phyloP scores from a whole-genome alignment of 169 alveolate genomes.

The Cystoisospora suis region DNA sequence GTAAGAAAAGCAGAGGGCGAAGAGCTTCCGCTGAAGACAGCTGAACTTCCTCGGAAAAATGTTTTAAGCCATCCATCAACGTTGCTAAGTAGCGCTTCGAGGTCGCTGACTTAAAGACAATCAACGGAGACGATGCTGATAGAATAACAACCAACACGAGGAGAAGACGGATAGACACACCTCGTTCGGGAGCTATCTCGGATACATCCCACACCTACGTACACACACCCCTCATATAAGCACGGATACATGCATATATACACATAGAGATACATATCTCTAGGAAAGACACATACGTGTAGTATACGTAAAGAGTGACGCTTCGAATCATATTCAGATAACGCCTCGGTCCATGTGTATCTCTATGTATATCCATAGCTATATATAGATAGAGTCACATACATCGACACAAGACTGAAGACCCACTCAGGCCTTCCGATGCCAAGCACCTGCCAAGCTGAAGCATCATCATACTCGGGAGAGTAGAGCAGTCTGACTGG shows the following conservation, averaged over 20 bases:
- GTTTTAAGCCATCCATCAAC: slow-evolving; percentile 61
- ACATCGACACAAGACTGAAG: too few relatives aligned
- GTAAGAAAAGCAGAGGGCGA: slow-evolving; percentile 64
- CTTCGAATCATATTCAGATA: neutral
- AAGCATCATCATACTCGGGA: neutral
- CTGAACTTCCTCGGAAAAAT: slow-evolving; percentile 65
- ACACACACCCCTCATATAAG: neutral
- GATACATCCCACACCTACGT: too few relatives aligned
- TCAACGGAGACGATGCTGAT: neutral
- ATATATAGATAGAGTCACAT: too few relatives aligned
- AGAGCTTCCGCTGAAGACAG: slow-evolving; percentile 69
- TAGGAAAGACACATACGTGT: neutral
- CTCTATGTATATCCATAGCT: neutral
- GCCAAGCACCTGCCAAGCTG: too few relatives aligned
- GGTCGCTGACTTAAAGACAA: slow-evolving; percentile 66
- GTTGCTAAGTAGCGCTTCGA: slow-evolving; percentile 66
- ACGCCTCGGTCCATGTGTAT: neutral
- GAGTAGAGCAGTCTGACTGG: neutral
- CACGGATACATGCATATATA: neutral
- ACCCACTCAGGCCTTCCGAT: too few relatives aligned
- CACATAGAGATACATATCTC: neutral
- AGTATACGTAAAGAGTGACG: neutral
- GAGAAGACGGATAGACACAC: neutral
- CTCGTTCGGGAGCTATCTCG: too few relatives aligned
- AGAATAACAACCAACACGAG: neutral